A percentile compares a stretch with the other conserved stretches of the same genome.
phyloP scores from a whole-genome alignment of 192 early-diverging fungal genomes.

The Chytriomyces sp. region DNA sequence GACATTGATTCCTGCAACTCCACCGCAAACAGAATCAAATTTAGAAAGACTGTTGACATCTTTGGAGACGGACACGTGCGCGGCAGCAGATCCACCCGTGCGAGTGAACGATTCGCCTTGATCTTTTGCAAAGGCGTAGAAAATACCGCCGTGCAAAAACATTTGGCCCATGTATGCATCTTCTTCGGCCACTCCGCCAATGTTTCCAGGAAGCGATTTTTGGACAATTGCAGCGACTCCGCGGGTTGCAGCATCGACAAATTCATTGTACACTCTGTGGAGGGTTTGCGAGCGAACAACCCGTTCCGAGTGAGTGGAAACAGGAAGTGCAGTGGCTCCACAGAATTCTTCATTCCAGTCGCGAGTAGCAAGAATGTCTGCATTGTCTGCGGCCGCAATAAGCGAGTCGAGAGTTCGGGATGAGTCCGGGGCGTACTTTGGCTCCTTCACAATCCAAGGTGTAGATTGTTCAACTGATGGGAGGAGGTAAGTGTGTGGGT shows the following conservation, averaged over 20 bases:
- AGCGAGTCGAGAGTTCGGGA: conserved; percentile 69
- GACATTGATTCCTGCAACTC: conserved; percentile 77
- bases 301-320: conserved; percentile 75
- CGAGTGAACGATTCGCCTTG: conserved; percentile 81
- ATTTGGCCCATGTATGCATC: conserved; percentile 50
- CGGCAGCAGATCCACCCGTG: conserved; percentile 85
- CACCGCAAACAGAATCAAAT: conserved; percentile 56
- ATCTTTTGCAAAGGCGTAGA: conserved; percentile 91
- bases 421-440: conserved; percentile 62
- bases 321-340: conserved; percentile 83
- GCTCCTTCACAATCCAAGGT: conserved; percentile 79
- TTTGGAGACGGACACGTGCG: conserved; percentile 92
- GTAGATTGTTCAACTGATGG: conserved; percentile 68
- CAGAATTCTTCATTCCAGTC: conserved; percentile 99
- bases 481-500: conserved; percentile 81
- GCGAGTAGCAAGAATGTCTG: conserved; percentile 65
- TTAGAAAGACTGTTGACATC: conserved; percentile 89
- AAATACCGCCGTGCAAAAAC: conserved; percentile 96
- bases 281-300: conserved; percentile 85
- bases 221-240: conserved; percentile 82
- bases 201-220: conserved; percentile 62
- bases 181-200: conserved; percentile 77
- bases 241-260: conserved; percentile 85
- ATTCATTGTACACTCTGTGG: conserved; percentile 86
- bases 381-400: conserved; percentile 59